Conservation (phyloP, 2,329 filamentous ascomycete genomes). For the Paecilomyces sp. region DNA sequence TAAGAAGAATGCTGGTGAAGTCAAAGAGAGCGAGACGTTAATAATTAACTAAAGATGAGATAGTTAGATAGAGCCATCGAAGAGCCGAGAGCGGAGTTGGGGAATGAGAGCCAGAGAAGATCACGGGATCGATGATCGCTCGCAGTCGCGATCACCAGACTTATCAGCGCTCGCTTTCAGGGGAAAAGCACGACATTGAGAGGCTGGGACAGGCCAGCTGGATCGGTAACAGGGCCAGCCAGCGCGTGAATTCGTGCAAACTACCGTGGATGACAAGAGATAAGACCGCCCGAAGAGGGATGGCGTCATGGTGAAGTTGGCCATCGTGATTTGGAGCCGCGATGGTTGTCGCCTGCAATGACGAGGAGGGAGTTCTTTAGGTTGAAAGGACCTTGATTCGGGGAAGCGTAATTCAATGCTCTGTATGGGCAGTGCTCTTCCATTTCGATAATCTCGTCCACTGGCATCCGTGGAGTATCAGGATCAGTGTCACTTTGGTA, state of each 20-base stretch:
- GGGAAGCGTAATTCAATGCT: not conserved
- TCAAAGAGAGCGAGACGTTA: not conserved
- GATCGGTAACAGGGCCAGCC: too few species aligned
- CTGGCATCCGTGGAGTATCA: not conserved
- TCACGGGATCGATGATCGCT: not conserved
- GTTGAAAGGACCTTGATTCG: not conserved
- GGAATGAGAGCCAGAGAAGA: not conserved
- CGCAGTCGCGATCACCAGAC: not conserved
- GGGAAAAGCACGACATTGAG: not conserved
- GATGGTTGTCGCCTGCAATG: not conserved
- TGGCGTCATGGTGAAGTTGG: conserved; percentile 6
- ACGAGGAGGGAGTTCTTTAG: not conserved
- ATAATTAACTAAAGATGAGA: not conserved
- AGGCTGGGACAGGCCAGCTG: not conserved
- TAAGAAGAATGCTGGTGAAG: not conserved
- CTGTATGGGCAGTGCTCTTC: not conserved
- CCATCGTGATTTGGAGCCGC: not conserved
- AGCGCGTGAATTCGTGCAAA: too few species aligned
- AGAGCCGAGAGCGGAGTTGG: not conserved
- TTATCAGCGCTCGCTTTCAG: not conserved
- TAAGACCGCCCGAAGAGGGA: conserved; percentile 1
- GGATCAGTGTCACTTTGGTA: too few species aligned
- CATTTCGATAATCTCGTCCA: not conserved
- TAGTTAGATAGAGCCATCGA: not conserved
- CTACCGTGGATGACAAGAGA: not conserved